phyloP scores from a whole-genome alignment of 768 basidiomycete species.

The Tricholoma sp. region DNA sequence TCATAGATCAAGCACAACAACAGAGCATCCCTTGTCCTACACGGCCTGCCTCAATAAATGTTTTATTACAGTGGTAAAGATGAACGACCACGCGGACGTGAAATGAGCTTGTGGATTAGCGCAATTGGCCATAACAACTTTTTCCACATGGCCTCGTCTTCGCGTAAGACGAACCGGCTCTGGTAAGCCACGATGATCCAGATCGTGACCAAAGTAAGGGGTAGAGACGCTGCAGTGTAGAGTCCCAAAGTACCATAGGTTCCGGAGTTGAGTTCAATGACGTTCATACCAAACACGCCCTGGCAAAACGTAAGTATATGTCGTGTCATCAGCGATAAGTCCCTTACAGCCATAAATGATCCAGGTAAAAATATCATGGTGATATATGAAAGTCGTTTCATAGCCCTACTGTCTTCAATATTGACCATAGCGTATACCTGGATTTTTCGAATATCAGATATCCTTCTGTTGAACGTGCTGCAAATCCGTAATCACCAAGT shows the following conservation, averaged over 20 bases:
- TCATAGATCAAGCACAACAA: too few relatives aligned
- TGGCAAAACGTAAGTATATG: constrained; percentile 13
- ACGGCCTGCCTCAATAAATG: too few relatives aligned
- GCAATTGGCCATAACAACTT: background rate
- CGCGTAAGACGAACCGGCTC: background rate
- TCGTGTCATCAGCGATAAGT: background rate
- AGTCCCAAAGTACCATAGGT: constrained; percentile 28
- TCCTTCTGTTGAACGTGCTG: background rate
- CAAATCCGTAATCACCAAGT: constrained; percentile 27
- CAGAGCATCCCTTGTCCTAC: too few relatives aligned
- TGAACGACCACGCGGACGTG: background rate
- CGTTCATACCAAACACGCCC: constrained; percentile 56
- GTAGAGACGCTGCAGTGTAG: constrained; percentile 34
- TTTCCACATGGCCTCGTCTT: background rate
- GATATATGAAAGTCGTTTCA: constrained; percentile 52
- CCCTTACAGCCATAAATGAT: constrained; percentile 39
- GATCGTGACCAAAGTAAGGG: constrained; percentile 37
- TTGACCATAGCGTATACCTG: constrained; percentile 46
- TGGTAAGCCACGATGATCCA: constrained; percentile 47
- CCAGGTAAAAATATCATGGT: constrained; percentile 63
- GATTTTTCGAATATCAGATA: background rate
- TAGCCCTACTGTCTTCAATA: constrained; percentile 43
- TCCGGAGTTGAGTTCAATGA: constrained; percentile 35
- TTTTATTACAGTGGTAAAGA: too few relatives aligned
- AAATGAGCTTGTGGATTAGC: background rate